Base-by-base conservation (phyloP, 768 basidiomycete genomes). In the Collybia sp. region DNA sequence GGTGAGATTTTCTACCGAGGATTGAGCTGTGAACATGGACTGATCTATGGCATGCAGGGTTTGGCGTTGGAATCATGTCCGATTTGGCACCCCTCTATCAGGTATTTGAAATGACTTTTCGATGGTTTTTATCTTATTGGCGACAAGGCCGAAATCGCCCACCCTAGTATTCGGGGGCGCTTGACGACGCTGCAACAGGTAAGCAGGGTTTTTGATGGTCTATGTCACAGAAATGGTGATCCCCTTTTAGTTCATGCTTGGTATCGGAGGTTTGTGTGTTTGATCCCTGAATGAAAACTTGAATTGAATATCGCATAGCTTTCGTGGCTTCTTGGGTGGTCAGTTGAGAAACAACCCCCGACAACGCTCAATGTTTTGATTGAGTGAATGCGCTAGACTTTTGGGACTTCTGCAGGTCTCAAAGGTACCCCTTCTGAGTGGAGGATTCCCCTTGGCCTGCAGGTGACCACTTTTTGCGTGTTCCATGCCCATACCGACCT, bases 31-130 rank as follows among this genome's bases (percentile, higher is more conserved):
- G 25, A 25, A 8, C 8, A 25, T 8, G 25, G 3, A 25, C 8
- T 3, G 4, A 25, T 8, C 25, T 25, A 25, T 25, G 6, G 17
- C 18, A 20, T 32, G 0, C 13, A 67, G 67, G 68, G 12, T 69
- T 68, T 46, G 70, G 69, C 8, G 64, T 72, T 6, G 74, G 75
- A 1, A 73, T 77, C 47, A 70, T 77, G 50, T 70, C 75, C 6
- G 72, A 76, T 56, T 59, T 75, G 13, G 72, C 73, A 5, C 71
- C 75, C 19, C 55, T 82, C 9, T 80, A 82, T 56, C 78, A 81
- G 60, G 70, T 64, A 47, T 31, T 32, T 42, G n/a, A 6, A 19
- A 19, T 12, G 2, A 16, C 17, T 17, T 32, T 40, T 48, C 16
- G 47, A 13, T 10, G 43, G 12, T 12, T 40, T 3, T 15, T 40